A percentile compares a stretch with the other conserved stretches of the same genome.
phyloP scores from a whole-genome alignment of 1,284 basidiomycete species.

The Apiotrichum montevideense region DNA sequence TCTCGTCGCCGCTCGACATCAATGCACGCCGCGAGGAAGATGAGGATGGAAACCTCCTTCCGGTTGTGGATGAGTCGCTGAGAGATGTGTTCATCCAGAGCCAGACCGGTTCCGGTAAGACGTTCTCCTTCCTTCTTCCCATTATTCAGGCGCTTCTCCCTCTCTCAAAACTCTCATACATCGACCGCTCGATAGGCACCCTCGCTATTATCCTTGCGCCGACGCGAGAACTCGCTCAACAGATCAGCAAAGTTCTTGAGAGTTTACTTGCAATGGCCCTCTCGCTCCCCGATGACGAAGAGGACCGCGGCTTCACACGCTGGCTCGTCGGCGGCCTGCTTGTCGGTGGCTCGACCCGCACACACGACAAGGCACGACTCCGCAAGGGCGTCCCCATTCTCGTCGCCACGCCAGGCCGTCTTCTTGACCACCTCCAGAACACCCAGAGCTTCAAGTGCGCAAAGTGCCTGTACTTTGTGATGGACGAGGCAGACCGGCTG shows the following conservation, averaged over 20 bases:
- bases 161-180: slow-evolving; percentile 76
- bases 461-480: slow-evolving; percentile 89
- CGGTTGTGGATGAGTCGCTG: slow-evolving; percentile 10
- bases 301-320: slow-evolving; percentile 59
- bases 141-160: slow-evolving; percentile 91
- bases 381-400: slow-evolving; percentile 68
- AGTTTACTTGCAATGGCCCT: slow-evolving; percentile 66
- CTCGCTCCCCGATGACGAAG: slow-evolving; percentile 31
- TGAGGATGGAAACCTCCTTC: slow-evolving; percentile 7
- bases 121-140: slow-evolving; percentile 86
- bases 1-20: slow-evolving; percentile 48
- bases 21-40: slow-evolving; percentile 15
- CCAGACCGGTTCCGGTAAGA: slow-evolving; percentile 98
- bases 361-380: slow-evolving; percentile 67
- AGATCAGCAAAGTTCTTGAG: slow-evolving; percentile 72
- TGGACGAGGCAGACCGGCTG: slow-evolving; percentile 92
- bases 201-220: slow-evolving; percentile 91
- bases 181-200: slow-evolving; percentile 80
- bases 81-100: slow-evolving; percentile 92
- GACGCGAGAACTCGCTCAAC: slow-evolving; percentile 89
- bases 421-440: slow-evolving; percentile 70
- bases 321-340: slow-evolving; percentile 93
- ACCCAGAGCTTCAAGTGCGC: slow-evolving; percentile 85
- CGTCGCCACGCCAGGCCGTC: slow-evolving; percentile 62
- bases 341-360: slow-evolving; percentile 66